A percentile compares a stretch with the other conserved stretches of the same genome.
phyloP scores from a whole-genome alignment of 2,329 filamentous ascomycete species.

The Calcarisporium arbuscula region DNA sequence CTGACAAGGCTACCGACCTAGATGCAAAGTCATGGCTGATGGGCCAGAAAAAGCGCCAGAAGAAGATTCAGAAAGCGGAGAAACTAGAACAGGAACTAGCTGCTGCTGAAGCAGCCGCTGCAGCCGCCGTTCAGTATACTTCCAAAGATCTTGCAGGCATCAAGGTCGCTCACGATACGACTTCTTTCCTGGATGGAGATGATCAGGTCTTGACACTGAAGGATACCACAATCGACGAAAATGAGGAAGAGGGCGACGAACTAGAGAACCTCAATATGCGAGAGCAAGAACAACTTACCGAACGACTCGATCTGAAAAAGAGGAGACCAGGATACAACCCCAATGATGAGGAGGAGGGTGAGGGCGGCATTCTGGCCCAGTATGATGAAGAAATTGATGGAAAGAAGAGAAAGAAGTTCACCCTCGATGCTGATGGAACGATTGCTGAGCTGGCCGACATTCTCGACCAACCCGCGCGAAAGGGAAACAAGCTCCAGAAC shows the following conservation, averaged over 20 bases:
- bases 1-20: conserved; percentile 55
- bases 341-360: conserved; percentile 58
- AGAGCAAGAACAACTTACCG: conserved; percentile 65
- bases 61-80: conserved; percentile 75
- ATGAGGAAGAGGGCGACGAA: conserved; percentile 85
- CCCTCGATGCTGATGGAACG: conserved; percentile 71
- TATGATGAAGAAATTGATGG: conserved; percentile 95
- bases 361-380: conserved; percentile 69
- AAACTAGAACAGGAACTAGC: conserved; percentile 69
- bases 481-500: conserved; percentile 56
- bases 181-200: conserved; percentile 71
- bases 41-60: conserved; percentile 87
- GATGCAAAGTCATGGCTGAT: conserved; percentile 85
- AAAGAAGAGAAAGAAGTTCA: conserved; percentile 85
- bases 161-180: conserved; percentile 83
- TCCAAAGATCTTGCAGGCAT: conserved; percentile 82
- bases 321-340: conserved; percentile 86
- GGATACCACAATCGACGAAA: conserved; percentile 77
- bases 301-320: conserved; percentile 82
- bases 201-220: conserved; percentile 94
- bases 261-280: conserved; percentile 70
- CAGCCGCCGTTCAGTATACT: conserved; percentile 65
- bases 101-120: conserved; percentile 62
- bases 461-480: conserved; percentile 44
- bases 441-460: conserved; percentile 57